phyloP scores from a whole-genome alignment of 331 rosid species.

The Quercus tomentella region DNA sequence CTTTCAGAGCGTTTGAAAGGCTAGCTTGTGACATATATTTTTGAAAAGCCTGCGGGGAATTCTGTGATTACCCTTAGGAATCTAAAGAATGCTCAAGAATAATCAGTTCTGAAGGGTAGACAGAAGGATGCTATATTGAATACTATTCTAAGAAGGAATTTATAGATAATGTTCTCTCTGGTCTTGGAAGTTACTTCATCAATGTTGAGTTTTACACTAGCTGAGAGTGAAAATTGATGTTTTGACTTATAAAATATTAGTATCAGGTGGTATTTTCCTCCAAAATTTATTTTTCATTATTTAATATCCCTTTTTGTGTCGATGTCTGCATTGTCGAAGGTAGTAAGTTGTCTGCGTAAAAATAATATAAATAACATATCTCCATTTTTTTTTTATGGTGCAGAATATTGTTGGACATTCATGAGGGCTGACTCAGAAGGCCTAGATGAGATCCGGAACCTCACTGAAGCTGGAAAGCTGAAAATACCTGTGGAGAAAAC shows the following conservation, averaged over 20 bases:
- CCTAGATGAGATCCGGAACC: slow-evolving; percentile 61
- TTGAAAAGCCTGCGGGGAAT: not conserved
- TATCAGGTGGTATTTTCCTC: not conserved
- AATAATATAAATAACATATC: not conserved
- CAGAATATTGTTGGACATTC: slow-evolving; percentile 84
- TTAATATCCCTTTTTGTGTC: not conserved
- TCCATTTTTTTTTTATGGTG: slow-evolving; percentile 19
- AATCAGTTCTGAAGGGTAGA: not conserved
- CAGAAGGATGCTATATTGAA: not conserved
- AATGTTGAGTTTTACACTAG: not conserved
- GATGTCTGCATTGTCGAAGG: not conserved
- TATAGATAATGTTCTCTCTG: not conserved
- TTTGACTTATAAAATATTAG: not conserved
- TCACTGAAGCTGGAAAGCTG: slow-evolving; percentile 76
- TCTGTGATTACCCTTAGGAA: not conserved
- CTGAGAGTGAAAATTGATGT: not conserved
- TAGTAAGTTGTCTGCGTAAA: not conserved
- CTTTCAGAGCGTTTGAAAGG: not conserved
- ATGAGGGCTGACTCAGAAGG: slow-evolving; percentile 98
- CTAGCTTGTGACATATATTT: not conserved
- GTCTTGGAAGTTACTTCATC: not conserved
- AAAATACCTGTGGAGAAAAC: slow-evolving; percentile 82
- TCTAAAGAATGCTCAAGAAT: not conserved
- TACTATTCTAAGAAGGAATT: not conserved
- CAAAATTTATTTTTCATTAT: not conserved